Conservation (phyloP, 106 monocot species). For the Platanthera guangdongensis region DNA sequence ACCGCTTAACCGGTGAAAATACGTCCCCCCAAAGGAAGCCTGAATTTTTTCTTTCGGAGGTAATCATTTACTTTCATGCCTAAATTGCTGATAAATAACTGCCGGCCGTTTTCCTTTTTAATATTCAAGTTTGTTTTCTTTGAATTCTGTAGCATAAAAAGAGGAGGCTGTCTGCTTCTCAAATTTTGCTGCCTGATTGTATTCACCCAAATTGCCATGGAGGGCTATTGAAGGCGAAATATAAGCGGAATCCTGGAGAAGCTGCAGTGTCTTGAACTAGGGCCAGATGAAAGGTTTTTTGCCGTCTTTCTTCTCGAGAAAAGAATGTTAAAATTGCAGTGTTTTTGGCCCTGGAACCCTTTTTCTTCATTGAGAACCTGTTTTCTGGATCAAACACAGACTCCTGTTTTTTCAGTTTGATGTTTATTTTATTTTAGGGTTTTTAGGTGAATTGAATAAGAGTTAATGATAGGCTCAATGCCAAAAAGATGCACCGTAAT, state of each 20-base stretch:
- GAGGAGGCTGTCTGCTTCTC: background rate
- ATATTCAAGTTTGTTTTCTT: background rate
- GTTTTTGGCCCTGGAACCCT: background rate
- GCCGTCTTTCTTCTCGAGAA: too few species aligned
- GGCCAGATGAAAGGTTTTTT: too few species aligned
- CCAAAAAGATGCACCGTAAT: constrained; percentile 6
- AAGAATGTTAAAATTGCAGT: too few species aligned
- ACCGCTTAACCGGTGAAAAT: too few species aligned
- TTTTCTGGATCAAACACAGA: background rate
- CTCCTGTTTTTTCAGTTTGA: constrained; percentile 6
- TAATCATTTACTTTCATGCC: background rate
- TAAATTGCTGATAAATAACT: background rate
- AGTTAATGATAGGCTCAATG: background rate
- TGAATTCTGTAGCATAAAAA: background rate
- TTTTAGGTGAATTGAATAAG: constrained; percentile 5
- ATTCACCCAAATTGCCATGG: background rate
- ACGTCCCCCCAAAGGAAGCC: too few species aligned
- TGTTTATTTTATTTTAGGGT: background rate
- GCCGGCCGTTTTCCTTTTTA: background rate
- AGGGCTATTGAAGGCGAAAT: background rate
- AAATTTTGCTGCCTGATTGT: background rate
- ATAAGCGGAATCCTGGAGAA: background rate
- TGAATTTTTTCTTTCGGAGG: constrained; percentile 18
- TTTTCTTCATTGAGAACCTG: background rate
- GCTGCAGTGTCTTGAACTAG: too few species aligned